A percentile compares a stretch with the other conserved stretches of the same genome.
These are phyloP conservation scores for Podaxis rugospora DNA, from an alignment of 768 basidiomycete species.

Conservation along the genomic window DNA sequence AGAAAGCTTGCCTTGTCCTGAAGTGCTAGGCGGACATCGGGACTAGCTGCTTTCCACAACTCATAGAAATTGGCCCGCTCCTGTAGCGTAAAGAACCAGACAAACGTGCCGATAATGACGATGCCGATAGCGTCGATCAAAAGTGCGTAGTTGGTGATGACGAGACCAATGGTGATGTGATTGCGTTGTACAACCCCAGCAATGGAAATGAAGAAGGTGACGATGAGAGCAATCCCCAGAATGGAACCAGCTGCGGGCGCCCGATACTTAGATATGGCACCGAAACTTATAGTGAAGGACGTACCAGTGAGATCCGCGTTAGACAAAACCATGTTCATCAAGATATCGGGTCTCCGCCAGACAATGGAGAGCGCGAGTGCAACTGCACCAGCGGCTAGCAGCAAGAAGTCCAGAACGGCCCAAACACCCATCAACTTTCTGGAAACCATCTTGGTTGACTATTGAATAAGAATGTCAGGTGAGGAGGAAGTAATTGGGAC, in stretches of 20 bases:
- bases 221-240: slow-evolving; percentile 60
- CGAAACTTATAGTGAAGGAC: slow-evolving; percentile 16
- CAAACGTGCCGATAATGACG: slow-evolving; percentile 59
- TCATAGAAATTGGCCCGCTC: slow-evolving; percentile 65
- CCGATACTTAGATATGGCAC: background rate
- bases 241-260: slow-evolving; percentile 55
- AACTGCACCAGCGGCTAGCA: slow-evolving; percentile 67
- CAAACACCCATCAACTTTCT: slow-evolving; percentile 66
- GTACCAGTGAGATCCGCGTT: slow-evolving; percentile 54
- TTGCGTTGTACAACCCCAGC: slow-evolving; percentile 67
- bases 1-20: slow-evolving; percentile 64
- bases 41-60: slow-evolving; percentile 46
- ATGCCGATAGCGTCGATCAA: slow-evolving; percentile 59
- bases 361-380: slow-evolving; percentile 64
- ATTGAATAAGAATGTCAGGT: slow-evolving; percentile 11
- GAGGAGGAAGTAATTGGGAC: slow-evolving; percentile 6
- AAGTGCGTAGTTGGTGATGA: slow-evolving; percentile 73
- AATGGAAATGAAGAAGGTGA: slow-evolving; percentile 70
- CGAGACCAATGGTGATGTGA: slow-evolving; percentile 64
- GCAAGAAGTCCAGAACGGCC: slow-evolving; percentile 63
- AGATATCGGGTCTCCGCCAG: slow-evolving; percentile 64
- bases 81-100: slow-evolving; percentile 81
- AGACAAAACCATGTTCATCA: slow-evolving; percentile 71
- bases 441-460: slow-evolving; percentile 58
- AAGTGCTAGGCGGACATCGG: slow-evolving; percentile 46